Evolutionary conservation across 2,329 filamentous ascomycete species (phyloP).

Genomic region (Parascedosporium putredinis): DNA sequence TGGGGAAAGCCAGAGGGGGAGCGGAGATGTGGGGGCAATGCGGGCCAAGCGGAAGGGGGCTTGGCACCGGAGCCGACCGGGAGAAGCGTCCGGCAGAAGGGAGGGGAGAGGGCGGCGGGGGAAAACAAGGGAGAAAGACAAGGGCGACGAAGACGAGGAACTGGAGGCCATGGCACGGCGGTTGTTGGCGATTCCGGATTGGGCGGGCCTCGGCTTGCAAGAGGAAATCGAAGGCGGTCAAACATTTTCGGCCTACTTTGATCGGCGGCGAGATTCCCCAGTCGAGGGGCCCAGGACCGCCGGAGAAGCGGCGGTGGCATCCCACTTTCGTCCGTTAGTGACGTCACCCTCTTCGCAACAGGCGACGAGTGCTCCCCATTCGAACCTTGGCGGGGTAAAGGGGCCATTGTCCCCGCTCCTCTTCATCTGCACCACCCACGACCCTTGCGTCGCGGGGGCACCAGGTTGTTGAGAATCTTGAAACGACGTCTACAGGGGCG

Average conservation of each 20-base stretch:
- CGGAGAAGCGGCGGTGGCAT: not conserved
- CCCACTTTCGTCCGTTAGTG: not conserved
- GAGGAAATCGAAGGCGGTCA: not conserved
- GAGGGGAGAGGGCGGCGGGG: not conserved
- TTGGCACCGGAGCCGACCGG: not conserved
- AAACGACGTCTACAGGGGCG: not conserved
- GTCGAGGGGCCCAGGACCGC: not conserved
- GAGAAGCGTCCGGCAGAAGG: not conserved
- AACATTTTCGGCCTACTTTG: not conserved
- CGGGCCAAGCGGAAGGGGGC: not conserved
- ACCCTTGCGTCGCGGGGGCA: not conserved
- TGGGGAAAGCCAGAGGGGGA: too few relatives aligned
- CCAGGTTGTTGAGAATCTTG: conserved; percentile 1
- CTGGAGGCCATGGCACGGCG: conserved; percentile 1
- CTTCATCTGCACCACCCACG: not conserved
- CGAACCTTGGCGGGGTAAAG: not conserved
- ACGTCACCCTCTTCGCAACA: not conserved
- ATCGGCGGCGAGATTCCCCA: not conserved
- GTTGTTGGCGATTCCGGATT: conserved; percentile 1
- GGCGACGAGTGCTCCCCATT: not conserved
- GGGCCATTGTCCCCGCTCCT: not conserved
- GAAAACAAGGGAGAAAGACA: not conserved
- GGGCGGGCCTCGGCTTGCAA: conserved; percentile 2
- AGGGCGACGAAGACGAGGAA: not conserved
- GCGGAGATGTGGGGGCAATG: too few relatives aligned